Base-by-base conservation (phyloP, 495 filamentous ascomycete species). In the Trichoderma parareesei region DNA sequence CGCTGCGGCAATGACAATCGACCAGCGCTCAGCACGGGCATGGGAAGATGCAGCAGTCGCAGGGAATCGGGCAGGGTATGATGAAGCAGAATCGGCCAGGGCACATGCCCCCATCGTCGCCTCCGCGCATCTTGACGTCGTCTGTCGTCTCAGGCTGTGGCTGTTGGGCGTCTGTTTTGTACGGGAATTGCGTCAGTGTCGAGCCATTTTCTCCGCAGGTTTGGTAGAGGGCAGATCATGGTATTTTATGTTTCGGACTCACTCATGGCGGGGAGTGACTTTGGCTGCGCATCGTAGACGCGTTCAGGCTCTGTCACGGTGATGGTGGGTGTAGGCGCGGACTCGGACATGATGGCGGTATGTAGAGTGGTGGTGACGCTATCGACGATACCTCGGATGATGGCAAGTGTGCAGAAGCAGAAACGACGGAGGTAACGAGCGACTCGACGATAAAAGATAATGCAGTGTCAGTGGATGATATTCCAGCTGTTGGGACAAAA, bases 21-120 rank as follows among this genome's bases (percentile, higher is more conserved):
- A 1, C 27, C 27, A 27, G 27, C 44, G 53, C 33, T 37, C 9
- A 33, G 53, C 27, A 57, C 33, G 53, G 27, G 20, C 53, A 37
- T 57, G 16, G 48, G 53, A 79, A 78, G 35, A 79, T 75, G 60
- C 76, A 77, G 68, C 69, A 79, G 63, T 79, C 74, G 64, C 74
- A 77, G 2, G 76, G 76, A 33, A 79, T 53, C 27, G 77, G 77
- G 69, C 77, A 79, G 2, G 77, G 77, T 20, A 79, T 70, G 60
- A 72, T 74, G 72, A 79, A 79, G 67, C 77, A 79, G 66, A 79
- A 79, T 3, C 75, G 72, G 10, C 77, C 77, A 1, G 77, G 77
- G 41, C 77, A 79, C 13, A 59, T 46, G 1, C 66, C 65, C 40
- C 75, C 64, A 16, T 75, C 67, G 33, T 76, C 69, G 33, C 77